Base-by-base conservation (phyloP, 257 asterid genomes). In the Nicotiana sylvestris region DNA sequence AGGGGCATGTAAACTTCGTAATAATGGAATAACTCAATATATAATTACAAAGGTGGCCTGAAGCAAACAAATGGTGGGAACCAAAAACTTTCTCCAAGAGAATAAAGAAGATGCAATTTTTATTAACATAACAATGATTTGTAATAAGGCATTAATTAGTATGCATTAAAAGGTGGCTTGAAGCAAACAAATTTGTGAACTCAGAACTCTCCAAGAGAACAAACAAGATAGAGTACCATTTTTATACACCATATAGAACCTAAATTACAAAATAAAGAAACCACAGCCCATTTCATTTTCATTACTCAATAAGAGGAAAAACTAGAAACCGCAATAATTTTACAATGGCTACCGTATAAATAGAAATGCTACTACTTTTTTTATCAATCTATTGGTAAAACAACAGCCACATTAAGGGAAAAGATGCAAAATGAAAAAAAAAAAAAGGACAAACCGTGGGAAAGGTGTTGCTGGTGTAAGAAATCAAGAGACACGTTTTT, bases 391-490 rank as follows among this genome's bases (percentile, higher is more conserved):
- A 49, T 6, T 35, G 29, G 66, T 67, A 78, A 29, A n/a, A 5
- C 30, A 25, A 12, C 51, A 68, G 60, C 15, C 30, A 25, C 7
- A 51, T 64, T 9, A 39, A 69, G 6, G 5, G 29, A 32, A 76
- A 82, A 81, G 39, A 83, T 43, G 21, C 60, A 66, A 51, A 39
- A 18, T 64, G 13, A 35, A 43, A 66, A 43, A 81, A 43, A 66
- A 43, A 81, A 64, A 53, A 66, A 69, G 76, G 76, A 78, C 84
- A 66, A 74, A 94, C 98, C 94, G 98, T 94, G 83, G 98, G 98
- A 82, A 94, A 94, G 82, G 98, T 94, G 91, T 88, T 88, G 89
- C 91, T 88, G 83, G 91, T 88, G 86, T 88, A 88, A 69, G 91
- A 88, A 83, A 88, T 88, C 91, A 88, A 86, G 85, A 88, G 91